Percentiles rank a stretch among this genome's conserved stretches.
These are phyloP conservation scores for Stygiomarasmius scandens DNA, from an alignment of 1,284 basidiomycete species.

Conservation along the genomic window DNA sequence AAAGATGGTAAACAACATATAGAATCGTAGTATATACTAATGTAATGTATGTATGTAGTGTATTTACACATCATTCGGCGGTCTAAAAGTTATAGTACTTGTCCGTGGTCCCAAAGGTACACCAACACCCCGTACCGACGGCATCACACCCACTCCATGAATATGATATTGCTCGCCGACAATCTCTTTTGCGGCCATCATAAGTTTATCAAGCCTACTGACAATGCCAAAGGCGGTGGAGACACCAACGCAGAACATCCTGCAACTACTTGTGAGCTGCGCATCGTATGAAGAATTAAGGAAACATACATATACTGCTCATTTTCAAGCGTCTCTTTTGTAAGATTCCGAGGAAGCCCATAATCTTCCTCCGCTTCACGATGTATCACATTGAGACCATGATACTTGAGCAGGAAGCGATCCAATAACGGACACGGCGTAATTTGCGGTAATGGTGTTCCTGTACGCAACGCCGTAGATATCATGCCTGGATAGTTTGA, in stretches of 20 bases:
- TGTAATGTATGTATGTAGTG: not conserved
- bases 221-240: constrained; percentile 70
- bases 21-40: not conserved
- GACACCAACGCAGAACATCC: constrained; percentile 77
- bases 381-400: constrained; percentile 66
- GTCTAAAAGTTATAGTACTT: constrained; percentile 19
- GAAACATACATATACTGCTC: constrained; percentile 67
- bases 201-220: constrained; percentile 67
- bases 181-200: constrained; percentile 77
- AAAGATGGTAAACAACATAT: too few relatives aligned
- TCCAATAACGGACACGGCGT: constrained; percentile 83
- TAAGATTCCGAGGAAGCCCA: constrained; percentile 65
- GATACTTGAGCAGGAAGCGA: constrained; percentile 65
- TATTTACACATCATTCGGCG: constrained; percentile 9
- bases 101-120: constrained; percentile 23
- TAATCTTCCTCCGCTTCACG: constrained; percentile 71
- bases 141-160: constrained; percentile 54
- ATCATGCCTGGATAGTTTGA: constrained; percentile 53
- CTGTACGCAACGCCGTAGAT: constrained; percentile 74
- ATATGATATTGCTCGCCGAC: constrained; percentile 84
- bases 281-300: not conserved
- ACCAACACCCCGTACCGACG: constrained; percentile 17
- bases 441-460: constrained; percentile 80
- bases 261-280: constrained; percentile 33
- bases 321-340: constrained; percentile 65